phyloP scores from a whole-genome alignment of 805 yeast species.

The Spencermartinsiella europaea region DNA sequence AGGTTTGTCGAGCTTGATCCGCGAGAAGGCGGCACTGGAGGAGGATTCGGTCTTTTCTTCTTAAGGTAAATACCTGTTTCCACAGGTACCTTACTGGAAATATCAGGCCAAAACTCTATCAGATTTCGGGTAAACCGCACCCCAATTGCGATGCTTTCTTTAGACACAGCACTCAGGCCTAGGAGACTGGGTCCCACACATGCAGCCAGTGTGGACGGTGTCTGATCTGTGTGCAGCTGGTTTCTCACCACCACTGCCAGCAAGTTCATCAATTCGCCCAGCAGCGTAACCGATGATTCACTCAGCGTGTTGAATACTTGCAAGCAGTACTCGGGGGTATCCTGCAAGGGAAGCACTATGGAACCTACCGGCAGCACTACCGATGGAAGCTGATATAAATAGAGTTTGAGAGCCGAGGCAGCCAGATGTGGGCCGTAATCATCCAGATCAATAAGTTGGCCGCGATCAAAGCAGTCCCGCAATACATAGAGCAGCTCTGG shows the following conservation, averaged over 20 bases:
- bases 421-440: slow-evolving; percentile 54
- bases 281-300: slow-evolving; percentile 22
- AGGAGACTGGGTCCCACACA: slow-evolving; percentile 52
- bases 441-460: slow-evolving; percentile 48
- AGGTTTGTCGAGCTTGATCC: background rate
- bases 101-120: slow-evolving; percentile 44
- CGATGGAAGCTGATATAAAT: slow-evolving; percentile 46
- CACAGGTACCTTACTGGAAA: slow-evolving; percentile 16
- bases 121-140: slow-evolving; percentile 50
- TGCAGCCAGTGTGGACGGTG: slow-evolving; percentile 40
- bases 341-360: slow-evolving; percentile 51
- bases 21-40: slow-evolving; percentile 4
- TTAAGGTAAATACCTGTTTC: background rate
- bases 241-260: slow-evolving; percentile 40
- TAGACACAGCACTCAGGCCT: slow-evolving; percentile 44
- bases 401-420: slow-evolving; percentile 40
- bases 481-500: slow-evolving; percentile 26
- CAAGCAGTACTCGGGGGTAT: slow-evolving; percentile 41
- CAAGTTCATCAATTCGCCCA: slow-evolving; percentile 42
- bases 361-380: slow-evolving; percentile 49
- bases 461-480: slow-evolving; percentile 37
- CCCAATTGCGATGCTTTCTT: slow-evolving; percentile 47
- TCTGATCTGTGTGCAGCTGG: slow-evolving; percentile 33
- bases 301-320: slow-evolving; percentile 24
- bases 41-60: slow-evolving; percentile 3